These are phyloP conservation scores for Malus sylvestris DNA, from an alignment of 306 rosid species.

Conservation along the genomic window DNA sequence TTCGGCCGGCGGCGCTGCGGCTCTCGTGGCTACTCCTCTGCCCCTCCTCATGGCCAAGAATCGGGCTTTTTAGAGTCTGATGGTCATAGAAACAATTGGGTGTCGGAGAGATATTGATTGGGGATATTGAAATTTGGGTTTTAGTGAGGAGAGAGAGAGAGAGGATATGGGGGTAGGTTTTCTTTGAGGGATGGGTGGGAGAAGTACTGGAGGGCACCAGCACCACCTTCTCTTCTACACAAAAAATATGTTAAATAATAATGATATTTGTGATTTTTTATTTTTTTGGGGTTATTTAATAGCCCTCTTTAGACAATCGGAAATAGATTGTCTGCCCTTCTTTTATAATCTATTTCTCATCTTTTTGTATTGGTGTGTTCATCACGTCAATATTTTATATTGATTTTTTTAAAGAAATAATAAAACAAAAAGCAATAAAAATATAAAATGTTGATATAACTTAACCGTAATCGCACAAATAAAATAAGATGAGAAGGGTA, in stretches of 20 bases:
- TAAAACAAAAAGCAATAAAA: too few species aligned
- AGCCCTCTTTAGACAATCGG: background rate
- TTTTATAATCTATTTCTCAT: too few species aligned
- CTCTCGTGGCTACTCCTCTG: constrained; percentile 16
- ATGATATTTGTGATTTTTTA: background rate
- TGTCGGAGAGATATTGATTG: background rate
- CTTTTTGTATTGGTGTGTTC: fast-evolving
- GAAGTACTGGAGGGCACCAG: constrained; percentile 36
- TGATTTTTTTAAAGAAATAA: too few species aligned
- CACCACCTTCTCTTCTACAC: constrained; percentile 46
- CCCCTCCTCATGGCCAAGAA: constrained; percentile 40
- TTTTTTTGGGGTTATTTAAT: background rate
- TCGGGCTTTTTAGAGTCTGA: background rate
- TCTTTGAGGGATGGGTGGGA: constrained; percentile 15
- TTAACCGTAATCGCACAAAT: too few species aligned
- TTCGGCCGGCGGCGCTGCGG: constrained; percentile 2
- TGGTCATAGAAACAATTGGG: background rate
- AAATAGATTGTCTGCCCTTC: too few species aligned
- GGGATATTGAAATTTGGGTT: background rate
- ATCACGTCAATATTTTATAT: too few species aligned
- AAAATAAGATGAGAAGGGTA: too few species aligned
- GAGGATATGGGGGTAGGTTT: background rate
- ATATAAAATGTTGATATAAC: too few species aligned
- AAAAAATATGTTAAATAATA: constrained; percentile 18
- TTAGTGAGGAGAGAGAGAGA: background rate